Evolutionary conservation across 2,329 filamentous ascomycete genomes (phyloP).

Genomic region (Aspergillus sp.): DNA sequence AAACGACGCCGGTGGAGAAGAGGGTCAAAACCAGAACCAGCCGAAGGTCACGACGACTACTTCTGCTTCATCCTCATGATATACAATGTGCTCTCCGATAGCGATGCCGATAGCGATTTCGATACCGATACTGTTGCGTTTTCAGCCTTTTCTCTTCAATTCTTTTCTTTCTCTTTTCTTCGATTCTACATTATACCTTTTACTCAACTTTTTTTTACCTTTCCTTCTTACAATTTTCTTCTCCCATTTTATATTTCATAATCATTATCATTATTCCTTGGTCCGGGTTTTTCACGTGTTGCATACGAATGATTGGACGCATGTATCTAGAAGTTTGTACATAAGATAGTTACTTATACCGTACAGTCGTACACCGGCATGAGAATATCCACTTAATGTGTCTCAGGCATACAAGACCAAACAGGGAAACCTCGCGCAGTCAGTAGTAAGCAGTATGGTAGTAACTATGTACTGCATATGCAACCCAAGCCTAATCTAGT

Average conservation of each 20-base stretch:
- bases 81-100: too few species aligned
- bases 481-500: neutral
- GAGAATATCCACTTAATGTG: neutral
- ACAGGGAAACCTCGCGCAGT: neutral
- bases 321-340: constrained; percentile 9
- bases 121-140: too few species aligned
- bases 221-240: neutral
- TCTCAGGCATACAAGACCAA: neutral
- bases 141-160: too few species aligned
- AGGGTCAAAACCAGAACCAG: constrained; percentile 1
- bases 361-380: neutral
- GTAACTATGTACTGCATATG: too few species aligned
- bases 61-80: neutral
- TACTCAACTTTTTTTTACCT: neutral
- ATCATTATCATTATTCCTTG: neutral
- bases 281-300: neutral
- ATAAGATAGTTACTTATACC: constrained; percentile 3
- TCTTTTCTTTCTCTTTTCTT: neutral
- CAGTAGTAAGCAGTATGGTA: too few species aligned
- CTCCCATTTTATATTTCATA: neutral
- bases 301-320: constrained; percentile 2
- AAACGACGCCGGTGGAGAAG: constrained; percentile 12
- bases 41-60: neutral
- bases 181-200: neutral
- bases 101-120: too few species aligned